Evolutionary conservation across 495 filamentous ascomycete genomes (phyloP).

Genomic region (Recurvomyces mirabilis): DNA sequence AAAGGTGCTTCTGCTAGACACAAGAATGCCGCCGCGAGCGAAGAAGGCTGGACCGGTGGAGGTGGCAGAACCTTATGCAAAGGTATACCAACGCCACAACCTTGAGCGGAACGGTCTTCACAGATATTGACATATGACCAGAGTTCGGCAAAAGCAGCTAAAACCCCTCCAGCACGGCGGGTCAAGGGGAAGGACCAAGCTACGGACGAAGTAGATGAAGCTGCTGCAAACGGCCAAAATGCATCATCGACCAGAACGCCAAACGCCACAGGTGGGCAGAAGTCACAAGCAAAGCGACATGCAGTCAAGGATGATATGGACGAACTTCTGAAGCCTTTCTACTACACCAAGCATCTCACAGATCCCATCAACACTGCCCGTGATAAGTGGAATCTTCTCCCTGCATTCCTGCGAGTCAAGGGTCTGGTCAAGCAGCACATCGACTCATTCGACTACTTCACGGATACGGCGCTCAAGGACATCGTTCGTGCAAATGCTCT

Average conservation of each 20-base stretch:
- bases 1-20: background rate
- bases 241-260: background rate
- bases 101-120: too few species aligned
- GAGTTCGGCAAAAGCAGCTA: conserved; percentile 6
- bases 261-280: background rate
- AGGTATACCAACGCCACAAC: too few species aligned
- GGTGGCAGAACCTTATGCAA: conserved; percentile 13
- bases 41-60: conserved; percentile 19
- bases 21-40: conserved; percentile 19
- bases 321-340: conserved; percentile 86
- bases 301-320: conserved; percentile 36
- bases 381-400: conserved; percentile 94
- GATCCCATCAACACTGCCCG: conserved; percentile 86
- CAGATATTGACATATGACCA: conserved; percentile 3
- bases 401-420: conserved; percentile 94
- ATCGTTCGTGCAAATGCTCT: conserved; percentile 81
- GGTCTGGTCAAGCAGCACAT: conserved; percentile 94
- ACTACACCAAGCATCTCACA: conserved; percentile 84
- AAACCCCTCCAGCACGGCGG: conserved; percentile 4
- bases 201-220: background rate
- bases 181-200: conserved; percentile 9
- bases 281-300: too few species aligned
- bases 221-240: background rate
- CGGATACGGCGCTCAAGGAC: conserved; percentile 88
- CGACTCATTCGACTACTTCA: conserved; percentile 96